Base-by-base conservation (phyloP, 306 rosid genomes). In the Quercus mongolica region DNA sequence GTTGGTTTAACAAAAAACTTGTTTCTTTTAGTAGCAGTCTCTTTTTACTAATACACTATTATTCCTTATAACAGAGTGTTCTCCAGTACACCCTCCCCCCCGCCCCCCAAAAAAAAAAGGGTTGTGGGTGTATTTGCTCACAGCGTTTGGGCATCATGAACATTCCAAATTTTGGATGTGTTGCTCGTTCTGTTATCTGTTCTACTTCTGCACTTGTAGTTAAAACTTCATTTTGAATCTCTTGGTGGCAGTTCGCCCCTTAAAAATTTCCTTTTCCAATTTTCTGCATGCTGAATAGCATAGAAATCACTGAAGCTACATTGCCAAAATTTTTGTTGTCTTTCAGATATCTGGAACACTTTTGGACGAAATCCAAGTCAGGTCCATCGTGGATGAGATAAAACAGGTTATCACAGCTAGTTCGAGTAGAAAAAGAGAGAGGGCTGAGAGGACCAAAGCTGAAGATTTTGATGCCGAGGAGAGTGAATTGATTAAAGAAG, bases 391-490 rank as follows among this genome's bases (percentile, higher is more conserved):
- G 17, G 94, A 96, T 1, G 98, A 93, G 91, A 87, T 96, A 83
- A 96, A 96, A 76, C 91, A 85, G 84, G 98, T 91, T 74, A 96
- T 96, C 74, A 96, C 98, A 35, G 98, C 97, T 41, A 96, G 99
- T 81, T 93, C 98, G 73, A 90, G 96, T 77, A 89, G 99, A 78
- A 96, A 96, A 76, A 81, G 81, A 71, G 99, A 96, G 82, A 93
- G 99, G 79, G 88, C 89, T 19, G 99, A 93, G 81, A 86, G 98
- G 85, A 81, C 91, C 76, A 90, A 88, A 82, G 98, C 98, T 56
- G 99, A 96, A 84, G 99, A 96, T 85, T 96, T 96, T 89, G 99
- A 93, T 78, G 98, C 92, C 9, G 99, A 96, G 83, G 98, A 93
- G 80, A 86, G 91, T 21, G 98, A 96, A 79, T 78, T 96, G 70